phyloP scores from a whole-genome alignment of 2,329 filamentous ascomycete species.

The Aspergillus quadrilineatus region DNA sequence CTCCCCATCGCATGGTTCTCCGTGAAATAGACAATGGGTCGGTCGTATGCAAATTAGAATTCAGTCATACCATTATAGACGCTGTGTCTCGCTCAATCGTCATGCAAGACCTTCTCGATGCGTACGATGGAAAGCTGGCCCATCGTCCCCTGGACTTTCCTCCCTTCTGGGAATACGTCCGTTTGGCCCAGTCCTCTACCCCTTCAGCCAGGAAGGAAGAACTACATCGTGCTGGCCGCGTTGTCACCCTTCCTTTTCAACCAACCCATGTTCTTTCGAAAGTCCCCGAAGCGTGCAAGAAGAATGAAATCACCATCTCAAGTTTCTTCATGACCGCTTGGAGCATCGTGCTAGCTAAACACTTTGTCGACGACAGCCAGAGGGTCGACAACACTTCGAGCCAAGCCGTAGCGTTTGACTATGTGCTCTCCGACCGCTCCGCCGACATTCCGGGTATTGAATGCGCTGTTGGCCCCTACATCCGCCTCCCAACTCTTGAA shows the following conservation, averaged over 20 bases:
- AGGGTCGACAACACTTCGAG: background rate
- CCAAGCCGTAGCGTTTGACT: background rate
- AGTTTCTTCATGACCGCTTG: slow-evolving; percentile 10
- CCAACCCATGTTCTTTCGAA: background rate
- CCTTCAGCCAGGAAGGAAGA: background rate
- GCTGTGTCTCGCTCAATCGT: slow-evolving; percentile 6
- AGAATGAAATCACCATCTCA: slow-evolving; percentile 6
- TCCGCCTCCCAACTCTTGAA: slow-evolving; percentile 1
- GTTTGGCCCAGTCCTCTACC: background rate
- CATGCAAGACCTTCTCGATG: background rate
- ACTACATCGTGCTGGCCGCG: background rate
- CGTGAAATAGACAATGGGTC: background rate
- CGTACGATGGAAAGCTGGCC: background rate
- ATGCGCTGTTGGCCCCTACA: background rate
- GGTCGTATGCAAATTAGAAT: background rate
- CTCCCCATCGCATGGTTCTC: slow-evolving; percentile 5
- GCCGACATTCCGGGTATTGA: slow-evolving; percentile 2
- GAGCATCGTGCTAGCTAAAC: background rate
- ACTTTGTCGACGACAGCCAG: background rate
- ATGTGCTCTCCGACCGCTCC: slow-evolving; percentile 4
- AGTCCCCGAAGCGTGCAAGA: background rate
- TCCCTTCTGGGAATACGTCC: slow-evolving; percentile 1
- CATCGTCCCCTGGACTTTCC: background rate
- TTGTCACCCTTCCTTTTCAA: background rate
- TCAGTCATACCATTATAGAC: slow-evolving; percentile 5